Base-by-base conservation (phyloP, 768 basidiomycete species). In the Hydnomerulius pinastri region DNA sequence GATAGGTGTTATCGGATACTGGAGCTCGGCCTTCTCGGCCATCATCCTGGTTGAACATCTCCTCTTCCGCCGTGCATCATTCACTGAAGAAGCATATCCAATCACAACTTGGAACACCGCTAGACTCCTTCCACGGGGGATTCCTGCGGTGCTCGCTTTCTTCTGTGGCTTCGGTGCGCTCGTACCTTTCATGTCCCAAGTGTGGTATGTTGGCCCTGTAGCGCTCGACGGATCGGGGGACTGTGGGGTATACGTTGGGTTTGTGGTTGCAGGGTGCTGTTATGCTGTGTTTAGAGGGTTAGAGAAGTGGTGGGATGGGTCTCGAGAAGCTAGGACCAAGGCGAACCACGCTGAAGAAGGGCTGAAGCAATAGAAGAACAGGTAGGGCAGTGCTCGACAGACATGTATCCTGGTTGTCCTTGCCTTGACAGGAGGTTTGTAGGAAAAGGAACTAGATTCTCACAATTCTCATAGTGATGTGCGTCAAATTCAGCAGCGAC, bases 101-200 rank as follows among this genome's bases (percentile, higher is more conserved):
- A 46, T 69, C 48, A 49, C 60, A 4, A 56, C 61, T 13, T 80
- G 75, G 75, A 61, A 74, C 59, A 18, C 46, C 4, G 59, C 73
- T 2, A 25, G 50, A 1, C 54, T 57, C 20, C 71, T 81, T 13
- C 80, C 80, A 15, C 59, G 63, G 3, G 66, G 79, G 0, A 13
- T 65, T 8, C 72, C 80, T 0, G 80, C 75, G 0, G 57, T 76
- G 8, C 25, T 71, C 15, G 67, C 77, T 2, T 74, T 75, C 39
- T 17, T 68, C 11, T 73, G 71, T 32, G 72, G 69, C 2, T 70
- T 68, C 21, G 70, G 74, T 4, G 61, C 73, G 24, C 59, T 77
- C 35, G 63, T 80, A 4, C 71, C 76, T 10, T 76, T 73, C 51
- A 81, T 81, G 78, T 71, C 74, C 38, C 79, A 81, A 38, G 77